Evolutionary conservation across 148 eudicot species (phyloP).

Genomic region (Nepenthes gracilis): DNA sequence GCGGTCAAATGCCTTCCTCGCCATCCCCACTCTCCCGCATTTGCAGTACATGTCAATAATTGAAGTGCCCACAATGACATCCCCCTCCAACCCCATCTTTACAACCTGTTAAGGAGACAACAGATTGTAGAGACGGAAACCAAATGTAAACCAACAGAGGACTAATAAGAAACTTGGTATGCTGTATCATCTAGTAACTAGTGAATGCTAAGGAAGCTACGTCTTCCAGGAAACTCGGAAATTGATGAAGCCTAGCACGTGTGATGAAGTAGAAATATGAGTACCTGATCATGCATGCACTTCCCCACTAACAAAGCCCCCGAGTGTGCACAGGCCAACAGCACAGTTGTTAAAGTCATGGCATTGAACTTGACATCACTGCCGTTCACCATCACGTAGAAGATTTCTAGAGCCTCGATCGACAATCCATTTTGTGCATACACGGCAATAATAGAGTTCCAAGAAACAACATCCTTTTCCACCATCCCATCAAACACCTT

Average conservation of each 20-base stretch:
- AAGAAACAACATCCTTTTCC: constrained; percentile 47
- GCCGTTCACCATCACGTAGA: constrained; percentile 35
- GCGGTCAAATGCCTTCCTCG: constrained; percentile 48
- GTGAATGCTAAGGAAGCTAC: too few species aligned
- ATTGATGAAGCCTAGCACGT: too few species aligned
- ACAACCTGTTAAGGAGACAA: constrained; percentile 23
- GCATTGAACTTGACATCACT: constrained; percentile 30
- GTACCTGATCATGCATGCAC: constrained; percentile 59
- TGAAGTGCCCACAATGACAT: constrained; percentile 58
- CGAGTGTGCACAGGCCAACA: constrained; percentile 66
- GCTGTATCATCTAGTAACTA: too few species aligned
- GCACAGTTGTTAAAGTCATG: constrained; percentile 50
- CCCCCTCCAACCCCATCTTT: constrained; percentile 45
- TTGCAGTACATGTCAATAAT: constrained; percentile 75
- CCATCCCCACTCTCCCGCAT: constrained; percentile 45
- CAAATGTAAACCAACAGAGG: not conserved
- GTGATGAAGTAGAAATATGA: not conserved
- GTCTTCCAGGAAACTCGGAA: not conserved
- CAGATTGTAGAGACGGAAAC: not conserved
- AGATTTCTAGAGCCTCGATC: constrained; percentile 34
- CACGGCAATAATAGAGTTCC: constrained; percentile 62
- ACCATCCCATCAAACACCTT: constrained; percentile 50
- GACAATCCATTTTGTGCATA: constrained; percentile 55
- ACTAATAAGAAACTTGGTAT: too few species aligned
- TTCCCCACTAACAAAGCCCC: constrained; percentile 53